Conservation (phyloP, 768 basidiomycete genomes). For the Boletus rubroflammeus region DNA sequence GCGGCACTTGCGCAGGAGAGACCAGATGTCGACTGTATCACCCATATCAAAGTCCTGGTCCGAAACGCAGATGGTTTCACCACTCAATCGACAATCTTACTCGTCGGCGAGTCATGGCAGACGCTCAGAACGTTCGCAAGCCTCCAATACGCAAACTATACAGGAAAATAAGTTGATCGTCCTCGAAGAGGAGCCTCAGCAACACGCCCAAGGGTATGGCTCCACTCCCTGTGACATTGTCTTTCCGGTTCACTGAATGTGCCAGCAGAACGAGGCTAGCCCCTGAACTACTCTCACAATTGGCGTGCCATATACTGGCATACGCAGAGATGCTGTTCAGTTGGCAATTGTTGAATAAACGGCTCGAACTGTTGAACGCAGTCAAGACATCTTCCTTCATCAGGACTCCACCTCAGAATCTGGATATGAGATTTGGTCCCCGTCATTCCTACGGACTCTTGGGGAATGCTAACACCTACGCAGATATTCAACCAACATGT, state of each 20-base stretch:
- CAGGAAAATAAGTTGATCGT: slow-evolving; percentile 40
- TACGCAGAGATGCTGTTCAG: slow-evolving; percentile 75
- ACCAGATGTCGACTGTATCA: slow-evolving; percentile 25
- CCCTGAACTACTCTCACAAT: slow-evolving; percentile 37
- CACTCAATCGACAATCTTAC: slow-evolving; percentile 31
- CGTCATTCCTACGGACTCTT: not conserved
- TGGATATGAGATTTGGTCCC: slow-evolving; percentile 37
- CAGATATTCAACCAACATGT: slow-evolving; percentile 51
- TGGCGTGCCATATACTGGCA: slow-evolving; percentile 53
- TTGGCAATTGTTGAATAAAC: slow-evolving; percentile 70
- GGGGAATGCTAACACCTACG: slow-evolving; percentile 1
- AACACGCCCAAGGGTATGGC: slow-evolving; percentile 12
- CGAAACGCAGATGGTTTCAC: slow-evolving; percentile 38
- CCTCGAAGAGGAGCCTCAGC: slow-evolving; percentile 25
- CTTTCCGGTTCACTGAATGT: not conserved
- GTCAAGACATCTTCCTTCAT: slow-evolving; percentile 36
- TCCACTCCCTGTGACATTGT: not conserved
- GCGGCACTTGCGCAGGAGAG: slow-evolving; percentile 27
- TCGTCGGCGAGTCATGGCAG: slow-evolving; percentile 40
- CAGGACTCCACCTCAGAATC: slow-evolving; percentile 22
- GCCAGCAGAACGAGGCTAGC: slow-evolving; percentile 11
- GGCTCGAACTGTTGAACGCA: slow-evolving; percentile 71
- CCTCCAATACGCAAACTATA: slow-evolving; percentile 29
- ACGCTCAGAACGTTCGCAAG: slow-evolving; percentile 41
- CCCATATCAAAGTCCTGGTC: slow-evolving; percentile 54